Evolutionary conservation across 495 filamentous ascomycete genomes (phyloP), one percentile per base, ranked within the genome.

Genomic region (Lasiosphaeria miniovina): DNA sequence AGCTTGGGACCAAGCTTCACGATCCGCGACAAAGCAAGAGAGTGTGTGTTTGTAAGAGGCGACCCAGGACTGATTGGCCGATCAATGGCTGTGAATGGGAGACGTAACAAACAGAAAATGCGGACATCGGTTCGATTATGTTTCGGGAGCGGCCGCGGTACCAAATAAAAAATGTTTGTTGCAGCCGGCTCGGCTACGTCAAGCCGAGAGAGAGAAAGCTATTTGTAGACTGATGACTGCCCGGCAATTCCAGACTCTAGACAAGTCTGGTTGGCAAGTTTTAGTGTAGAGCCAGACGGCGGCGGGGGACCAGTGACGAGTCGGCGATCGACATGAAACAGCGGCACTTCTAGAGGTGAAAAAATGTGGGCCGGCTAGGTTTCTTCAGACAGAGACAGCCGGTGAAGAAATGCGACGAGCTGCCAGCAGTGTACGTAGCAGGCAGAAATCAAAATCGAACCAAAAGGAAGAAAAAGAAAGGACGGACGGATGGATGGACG

Each of bases 291-390:
- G 35, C 24, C 24, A 24, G 24, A 0, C 24, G 24, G 2, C 24
- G 24, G 24, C 24, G 24, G 41, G 57, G 43, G 54, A 58, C 59
- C 53, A 67, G 36, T 58, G 49, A 57, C 50, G 38, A 49, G 8
- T 4, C 12, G 15, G 40, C 38, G 59, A 64, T 67, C 63, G 55
- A 65, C 62, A 64, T 67, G 65, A 67, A 67, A 67, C 65, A 50
- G 33, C 8, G 8, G 12, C 15, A 24, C 24, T 2, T 24, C 24
- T 24, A 24, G 2, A 24, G 24, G 24, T 24, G 24, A 24, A 24
- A 24, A 24, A 24, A 24, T 2, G 43, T 14, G 7, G 38, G 43
- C 15, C 12, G 43, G 43, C 15, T 5, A 2, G 11, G 43, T 46
- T 14, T 46, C 12, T 46, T 14, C 38, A 41, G 7, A 41, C 8